Percentiles rank a stretch among this genome's conserved stretches.
These are phyloP conservation scores for Eucalyptus pumila DNA, from an alignment of 345 rosid genomes.

Conservation along the genomic window DNA sequence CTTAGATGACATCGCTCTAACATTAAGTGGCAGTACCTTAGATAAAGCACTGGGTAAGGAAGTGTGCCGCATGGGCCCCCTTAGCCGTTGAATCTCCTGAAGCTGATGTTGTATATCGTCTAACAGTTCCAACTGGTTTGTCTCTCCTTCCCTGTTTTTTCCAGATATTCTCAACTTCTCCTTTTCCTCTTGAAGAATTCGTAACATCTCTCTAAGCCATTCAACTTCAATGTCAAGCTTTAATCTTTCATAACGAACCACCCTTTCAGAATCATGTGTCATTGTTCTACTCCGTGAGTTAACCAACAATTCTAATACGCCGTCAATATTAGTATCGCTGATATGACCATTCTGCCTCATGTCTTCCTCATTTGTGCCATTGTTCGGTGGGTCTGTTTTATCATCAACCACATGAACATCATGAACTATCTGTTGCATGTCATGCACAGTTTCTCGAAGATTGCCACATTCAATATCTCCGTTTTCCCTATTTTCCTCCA, in stretches of 20 bases:
- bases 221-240: slow-evolving; percentile 42
- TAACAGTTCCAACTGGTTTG: slow-evolving; percentile 21
- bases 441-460: neutral
- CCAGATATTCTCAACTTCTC: slow-evolving; percentile 22
- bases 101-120: slow-evolving; percentile 41
- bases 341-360: neutral
- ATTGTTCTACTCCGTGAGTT: neutral
- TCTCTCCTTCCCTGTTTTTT: slow-evolving; percentile 23
- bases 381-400: neutral
- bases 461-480: neutral
- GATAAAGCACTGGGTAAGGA: slow-evolving; percentile 26
- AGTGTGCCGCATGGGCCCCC: slow-evolving; percentile 15
- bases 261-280: slow-evolving; percentile 3
- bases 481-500: neutral
- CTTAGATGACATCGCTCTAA: neutral
- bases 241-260: slow-evolving; percentile 19
- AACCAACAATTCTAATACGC: neutral
- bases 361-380: neutral
- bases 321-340: slow-evolving; percentile 3
- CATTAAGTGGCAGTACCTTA: slow-evolving; percentile 8
- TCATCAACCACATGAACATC: slow-evolving; percentile 70
- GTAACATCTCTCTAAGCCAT: slow-evolving; percentile 35
- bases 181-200: slow-evolving; percentile 27
- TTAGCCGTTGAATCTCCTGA: slow-evolving; percentile 25
- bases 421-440: slow-evolving; percentile 34